A percentile compares a stretch with the other conserved stretches of the same genome.
These are phyloP conservation scores for Gastrolobium bilobum DNA, from an alignment of 306 rosid genomes.

Conservation along the genomic window DNA sequence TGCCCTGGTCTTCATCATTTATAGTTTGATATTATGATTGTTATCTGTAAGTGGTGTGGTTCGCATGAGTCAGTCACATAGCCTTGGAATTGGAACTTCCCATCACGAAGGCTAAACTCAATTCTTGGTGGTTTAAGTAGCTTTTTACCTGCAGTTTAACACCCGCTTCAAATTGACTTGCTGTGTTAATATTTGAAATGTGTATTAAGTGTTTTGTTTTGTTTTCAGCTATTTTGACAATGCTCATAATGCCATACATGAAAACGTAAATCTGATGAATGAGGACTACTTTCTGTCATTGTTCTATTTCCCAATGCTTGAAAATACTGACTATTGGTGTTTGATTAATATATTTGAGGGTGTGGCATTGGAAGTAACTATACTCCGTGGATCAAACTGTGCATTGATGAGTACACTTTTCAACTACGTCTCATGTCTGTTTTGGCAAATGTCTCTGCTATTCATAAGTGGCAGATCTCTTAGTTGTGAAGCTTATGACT, in stretches of 20 bases:
- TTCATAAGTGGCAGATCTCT: neutral
- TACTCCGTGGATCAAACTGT: constrained; percentile 1
- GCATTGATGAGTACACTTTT: constrained; percentile 5
- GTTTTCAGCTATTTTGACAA: constrained; percentile 4
- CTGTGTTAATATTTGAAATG: constrained; percentile 18
- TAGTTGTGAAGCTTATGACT: neutral
- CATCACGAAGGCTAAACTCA: neutral
- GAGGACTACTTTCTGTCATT: neutral
- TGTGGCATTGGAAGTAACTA: constrained; percentile 22
- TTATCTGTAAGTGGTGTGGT: neutral
- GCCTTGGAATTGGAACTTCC: constrained; percentile 24
- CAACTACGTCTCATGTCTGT: neutral
- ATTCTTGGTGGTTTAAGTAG: neutral
- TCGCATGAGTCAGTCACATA: constrained; percentile 29
- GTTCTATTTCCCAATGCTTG: neutral
- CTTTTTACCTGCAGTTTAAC: neutral
- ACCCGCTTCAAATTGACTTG: constrained; percentile 13
- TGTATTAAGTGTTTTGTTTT: neutral
- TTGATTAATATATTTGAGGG: neutral
- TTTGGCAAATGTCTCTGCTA: constrained; percentile 12
- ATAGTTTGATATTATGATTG: neutral
- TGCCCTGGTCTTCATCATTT: constrained; percentile 8
- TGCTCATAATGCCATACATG: neutral
- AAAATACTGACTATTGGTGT: neutral
- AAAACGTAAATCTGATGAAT: neutral